phyloP scores from a whole-genome alignment of 2,329 filamentous ascomycete species.

The Neofusicoccum cordaticola region DNA sequence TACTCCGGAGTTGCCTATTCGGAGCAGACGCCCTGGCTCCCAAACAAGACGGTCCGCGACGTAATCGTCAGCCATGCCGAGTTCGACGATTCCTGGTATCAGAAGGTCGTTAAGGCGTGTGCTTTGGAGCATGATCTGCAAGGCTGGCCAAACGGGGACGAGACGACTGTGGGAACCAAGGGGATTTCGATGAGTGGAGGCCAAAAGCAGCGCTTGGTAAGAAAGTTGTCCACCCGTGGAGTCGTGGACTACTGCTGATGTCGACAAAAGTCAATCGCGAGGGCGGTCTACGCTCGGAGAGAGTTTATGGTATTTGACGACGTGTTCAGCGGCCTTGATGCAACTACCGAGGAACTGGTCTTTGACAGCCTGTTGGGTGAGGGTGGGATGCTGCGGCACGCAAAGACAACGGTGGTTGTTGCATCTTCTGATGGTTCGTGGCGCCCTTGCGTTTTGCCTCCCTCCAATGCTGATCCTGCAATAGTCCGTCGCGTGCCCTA shows the following conservation, averaged over 20 bases:
- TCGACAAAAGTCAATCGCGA: slow-evolving; percentile 42
- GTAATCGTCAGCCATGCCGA: slow-evolving; percentile 35
- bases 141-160: slow-evolving; percentile 33
- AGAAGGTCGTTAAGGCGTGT: slow-evolving; percentile 33
- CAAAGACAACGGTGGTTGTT: slow-evolving; percentile 34
- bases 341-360: slow-evolving; percentile 48
- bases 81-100: slow-evolving; percentile 38
- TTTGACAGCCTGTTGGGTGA: slow-evolving; percentile 47
- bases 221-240: slow-evolving; percentile 18
- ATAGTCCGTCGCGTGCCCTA: slow-evolving; percentile 35
- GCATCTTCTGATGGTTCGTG: slow-evolving; percentile 32
- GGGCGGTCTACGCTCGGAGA: slow-evolving; percentile 51
- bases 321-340: slow-evolving; percentile 51
- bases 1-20: slow-evolving; percentile 36
- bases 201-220: slow-evolving; percentile 48
- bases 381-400: slow-evolving; percentile 44
- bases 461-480: slow-evolving; percentile 1
- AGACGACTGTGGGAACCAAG: slow-evolving; percentile 51
- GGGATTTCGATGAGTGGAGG: slow-evolving; percentile 53
- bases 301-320: slow-evolving; percentile 52
- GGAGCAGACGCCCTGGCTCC: slow-evolving; percentile 38
- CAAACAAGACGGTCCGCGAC: slow-evolving; percentile 36
- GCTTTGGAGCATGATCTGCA: slow-evolving; percentile 35
- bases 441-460: not conserved
- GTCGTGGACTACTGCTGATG: not conserved